These are phyloP conservation scores for Picea glauca DNA, from an alignment of 75 land plant genomes.

Conservation along the genomic window DNA sequence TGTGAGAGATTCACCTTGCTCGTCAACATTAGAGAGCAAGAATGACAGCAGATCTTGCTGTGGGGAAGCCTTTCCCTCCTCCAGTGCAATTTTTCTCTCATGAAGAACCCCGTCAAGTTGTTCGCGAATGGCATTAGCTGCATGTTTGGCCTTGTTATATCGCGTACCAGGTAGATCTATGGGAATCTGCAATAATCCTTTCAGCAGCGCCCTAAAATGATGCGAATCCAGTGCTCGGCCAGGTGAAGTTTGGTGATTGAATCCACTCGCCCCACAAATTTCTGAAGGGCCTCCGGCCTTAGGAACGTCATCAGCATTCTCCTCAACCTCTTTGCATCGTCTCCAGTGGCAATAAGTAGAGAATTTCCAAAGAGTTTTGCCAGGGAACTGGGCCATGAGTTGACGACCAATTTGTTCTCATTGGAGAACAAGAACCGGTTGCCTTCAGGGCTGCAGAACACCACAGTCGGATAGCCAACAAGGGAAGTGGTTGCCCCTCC, in stretches of 20 bases:
- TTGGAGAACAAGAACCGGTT: constrained; percentile 27
- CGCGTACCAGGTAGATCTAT: constrained; percentile 37
- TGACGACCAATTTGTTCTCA: constrained; percentile 27
- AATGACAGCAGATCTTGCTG: constrained; percentile 36
- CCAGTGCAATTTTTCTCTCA: constrained; percentile 20
- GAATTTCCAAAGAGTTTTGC: background rate
- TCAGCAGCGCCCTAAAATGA: background rate
- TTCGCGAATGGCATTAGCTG: constrained; percentile 10
- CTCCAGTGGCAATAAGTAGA: constrained; percentile 1
- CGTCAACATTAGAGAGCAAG: constrained; percentile 24
- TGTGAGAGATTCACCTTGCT: constrained; percentile 28
- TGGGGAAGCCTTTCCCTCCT: constrained; percentile 1
- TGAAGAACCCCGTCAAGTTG: constrained; percentile 11
- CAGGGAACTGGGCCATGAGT: constrained; percentile 20
- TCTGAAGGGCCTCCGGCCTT: constrained; percentile 19
- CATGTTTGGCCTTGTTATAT: constrained; percentile 23
- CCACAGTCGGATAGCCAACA: constrained; percentile 13
- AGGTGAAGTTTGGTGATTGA: background rate
- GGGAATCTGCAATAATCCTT: constrained; percentile 24
- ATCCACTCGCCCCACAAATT: background rate
- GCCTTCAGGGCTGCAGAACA: constrained; percentile 18
- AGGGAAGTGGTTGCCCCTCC: constrained; percentile 16
- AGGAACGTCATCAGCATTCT: constrained; percentile 16
- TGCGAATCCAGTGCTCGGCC: background rate
- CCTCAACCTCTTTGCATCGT: background rate